Conservation (phyloP, 768 basidiomycete genomes). For the Trametes sanguinea region DNA sequence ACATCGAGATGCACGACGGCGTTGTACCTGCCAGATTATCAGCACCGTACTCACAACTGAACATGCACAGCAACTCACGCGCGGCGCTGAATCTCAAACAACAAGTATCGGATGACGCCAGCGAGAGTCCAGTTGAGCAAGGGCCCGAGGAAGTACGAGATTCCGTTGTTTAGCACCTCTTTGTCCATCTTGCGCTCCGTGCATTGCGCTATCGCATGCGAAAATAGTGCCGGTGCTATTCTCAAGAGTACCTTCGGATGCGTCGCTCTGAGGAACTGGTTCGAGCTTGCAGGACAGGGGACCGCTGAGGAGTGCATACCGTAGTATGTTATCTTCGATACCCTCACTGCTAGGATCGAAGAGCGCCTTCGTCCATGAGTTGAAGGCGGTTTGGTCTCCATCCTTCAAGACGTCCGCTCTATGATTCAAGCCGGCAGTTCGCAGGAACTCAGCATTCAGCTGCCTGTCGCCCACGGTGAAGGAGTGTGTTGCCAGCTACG, state of each 20-base stretch:
- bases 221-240: constrained; percentile 67
- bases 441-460: constrained; percentile 53
- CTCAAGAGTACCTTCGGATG: constrained; percentile 67
- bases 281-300: not conserved
- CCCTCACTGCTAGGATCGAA: constrained; percentile 80
- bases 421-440: constrained; percentile 47
- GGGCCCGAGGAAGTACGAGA: constrained; percentile 74
- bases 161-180: constrained; percentile 70
- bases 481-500: constrained; percentile 51
- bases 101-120: constrained; percentile 65
- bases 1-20: constrained; percentile 60
- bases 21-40: constrained; percentile 42
- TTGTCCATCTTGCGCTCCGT: constrained; percentile 59
- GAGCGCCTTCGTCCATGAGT: constrained; percentile 73
- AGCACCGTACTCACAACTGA: not conserved
- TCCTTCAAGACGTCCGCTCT: constrained; percentile 37
- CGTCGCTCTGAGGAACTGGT: constrained; percentile 52
- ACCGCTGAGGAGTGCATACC: constrained; percentile 24
- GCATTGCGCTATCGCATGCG: constrained; percentile 55
- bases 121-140: constrained; percentile 80
- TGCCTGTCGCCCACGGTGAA: constrained; percentile 50
- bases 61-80: constrained; percentile 42
- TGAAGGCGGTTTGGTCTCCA: constrained; percentile 31
- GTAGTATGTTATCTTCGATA: constrained; percentile 75
- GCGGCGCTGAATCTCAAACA: constrained; percentile 58